Conservation (phyloP, 306 rosid genomes). For the Comarum palustre region DNA sequence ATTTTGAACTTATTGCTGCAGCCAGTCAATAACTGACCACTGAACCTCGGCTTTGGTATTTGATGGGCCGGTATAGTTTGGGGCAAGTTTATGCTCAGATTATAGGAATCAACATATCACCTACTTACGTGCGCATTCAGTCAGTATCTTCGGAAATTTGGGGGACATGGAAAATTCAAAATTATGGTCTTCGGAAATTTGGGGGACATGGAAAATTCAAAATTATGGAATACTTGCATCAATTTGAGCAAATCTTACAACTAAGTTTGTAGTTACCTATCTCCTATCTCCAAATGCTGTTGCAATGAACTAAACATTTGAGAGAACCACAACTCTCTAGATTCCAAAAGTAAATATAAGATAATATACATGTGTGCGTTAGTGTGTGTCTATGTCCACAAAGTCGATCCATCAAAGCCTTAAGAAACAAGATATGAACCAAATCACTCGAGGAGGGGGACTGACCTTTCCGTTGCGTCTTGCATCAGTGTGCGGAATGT, state of each 20-base stretch:
- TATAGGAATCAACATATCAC: not conserved
- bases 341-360: not conserved
- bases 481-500: constrained; percentile 74
- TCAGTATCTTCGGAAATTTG: not conserved
- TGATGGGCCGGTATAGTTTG: not conserved
- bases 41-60: not conserved
- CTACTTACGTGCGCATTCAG: not conserved
- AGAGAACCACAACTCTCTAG: not conserved
- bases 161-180: too few species aligned
- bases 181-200: constrained; percentile 10
- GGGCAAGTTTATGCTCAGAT: not conserved
- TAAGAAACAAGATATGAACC: constrained; percentile 4
- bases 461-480: constrained; percentile 97
- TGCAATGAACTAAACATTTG: constrained; percentile 1
- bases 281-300: constrained; percentile 5
- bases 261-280: not conserved
- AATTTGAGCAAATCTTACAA: not conserved
- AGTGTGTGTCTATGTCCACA: not conserved
- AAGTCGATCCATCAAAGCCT: constrained; percentile 4
- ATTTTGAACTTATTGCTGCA: not conserved
- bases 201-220: too few species aligned
- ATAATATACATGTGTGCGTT: not conserved
- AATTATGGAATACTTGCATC: not conserved
- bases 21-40: not conserved
- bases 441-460: constrained; percentile 12